These are phyloP conservation scores for Aspergillus thermomutatus DNA, from an alignment of 2,329 filamentous ascomycete genomes.

Conservation along the genomic window DNA sequence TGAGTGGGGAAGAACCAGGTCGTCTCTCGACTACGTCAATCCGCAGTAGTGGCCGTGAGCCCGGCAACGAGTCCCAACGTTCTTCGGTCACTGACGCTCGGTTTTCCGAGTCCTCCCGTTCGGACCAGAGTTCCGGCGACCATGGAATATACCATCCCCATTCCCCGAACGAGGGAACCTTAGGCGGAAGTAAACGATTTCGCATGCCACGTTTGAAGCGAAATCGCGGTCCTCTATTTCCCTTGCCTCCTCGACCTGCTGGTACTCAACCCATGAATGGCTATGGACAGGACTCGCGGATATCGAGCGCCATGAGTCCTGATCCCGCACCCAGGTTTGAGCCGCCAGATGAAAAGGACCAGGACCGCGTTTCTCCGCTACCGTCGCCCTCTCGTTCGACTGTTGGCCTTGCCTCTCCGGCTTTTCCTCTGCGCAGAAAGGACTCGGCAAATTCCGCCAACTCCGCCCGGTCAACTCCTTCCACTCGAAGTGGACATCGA, in stretches of 20 bases:
- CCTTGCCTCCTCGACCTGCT: conserved; percentile 71
- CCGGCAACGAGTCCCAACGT: conserved; percentile 60
- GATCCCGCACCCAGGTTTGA: conserved; percentile 22
- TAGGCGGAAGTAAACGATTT: conserved; percentile 72
- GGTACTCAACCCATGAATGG: conserved; percentile 9
- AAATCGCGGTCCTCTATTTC: conserved; percentile 76
- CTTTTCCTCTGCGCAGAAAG: conserved; percentile 52
- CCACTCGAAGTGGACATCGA: conserved; percentile 54
- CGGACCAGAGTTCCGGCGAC: conserved; percentile 77
- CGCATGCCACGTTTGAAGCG: conserved; percentile 72
- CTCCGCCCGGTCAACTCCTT: conserved; percentile 59
- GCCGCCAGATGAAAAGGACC: conserved; percentile 25
- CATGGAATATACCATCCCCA: conserved; percentile 57
- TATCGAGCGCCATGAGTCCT: conserved; percentile 17
- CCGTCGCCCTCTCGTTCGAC: conserved; percentile 53
- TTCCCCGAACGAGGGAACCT: conserved; percentile 61
- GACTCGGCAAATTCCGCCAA: conserved; percentile 63
- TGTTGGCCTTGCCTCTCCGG: conserved; percentile 48
- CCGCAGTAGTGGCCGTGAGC: conserved; percentile 52
- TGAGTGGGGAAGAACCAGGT: conserved; percentile 62
- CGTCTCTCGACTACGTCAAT: conserved; percentile 49
- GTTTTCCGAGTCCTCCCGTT: conserved; percentile 82
- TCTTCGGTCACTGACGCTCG: conserved; percentile 62
- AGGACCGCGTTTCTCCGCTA: conserved; percentile 38
- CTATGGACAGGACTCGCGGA: conserved; percentile 13